Conservation (phyloP, 2,329 filamentous ascomycete genomes). For the Fusarium bulbicola region DNA sequence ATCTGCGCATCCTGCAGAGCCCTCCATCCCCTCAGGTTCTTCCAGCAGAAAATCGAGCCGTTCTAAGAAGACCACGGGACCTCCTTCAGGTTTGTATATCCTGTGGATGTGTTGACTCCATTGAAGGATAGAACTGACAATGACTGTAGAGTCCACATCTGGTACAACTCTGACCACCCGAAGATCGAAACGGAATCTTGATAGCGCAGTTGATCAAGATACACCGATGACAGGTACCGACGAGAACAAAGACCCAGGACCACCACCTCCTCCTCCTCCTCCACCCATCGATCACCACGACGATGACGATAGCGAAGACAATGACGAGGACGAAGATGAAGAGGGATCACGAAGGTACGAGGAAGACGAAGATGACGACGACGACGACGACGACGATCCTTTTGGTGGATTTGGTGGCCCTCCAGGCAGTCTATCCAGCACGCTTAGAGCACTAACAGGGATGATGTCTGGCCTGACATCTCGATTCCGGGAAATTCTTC, state of each 20-base stretch:
- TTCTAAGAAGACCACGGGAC: constrained; percentile 70
- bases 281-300: constrained; percentile 47
- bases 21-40: constrained; percentile 66
- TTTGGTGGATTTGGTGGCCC: constrained; percentile 75
- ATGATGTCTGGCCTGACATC: constrained; percentile 89
- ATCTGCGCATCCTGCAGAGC: constrained; percentile 69
- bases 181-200: constrained; percentile 63
- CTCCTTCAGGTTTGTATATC: constrained; percentile 50
- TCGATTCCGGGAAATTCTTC: constrained; percentile 80
- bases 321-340: constrained; percentile 46
- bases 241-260: constrained; percentile 56
- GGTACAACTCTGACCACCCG: constrained; percentile 53
- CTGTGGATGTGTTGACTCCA: background rate
- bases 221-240: constrained; percentile 76
- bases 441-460: constrained; percentile 85
- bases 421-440: constrained; percentile 73
- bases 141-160: constrained; percentile 45
- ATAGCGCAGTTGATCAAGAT: constrained; percentile 67
- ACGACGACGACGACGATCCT: constrained; percentile 73
- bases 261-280: constrained; percentile 57
- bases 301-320: constrained; percentile 51
- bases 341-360: constrained; percentile 32
- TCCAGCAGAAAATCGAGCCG: constrained; percentile 78
- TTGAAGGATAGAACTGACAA: constrained; percentile 19
- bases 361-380: constrained; percentile 70